Conservation (phyloP, 2,329 filamentous ascomycete species). For the Exophiala calicioides region DNA sequence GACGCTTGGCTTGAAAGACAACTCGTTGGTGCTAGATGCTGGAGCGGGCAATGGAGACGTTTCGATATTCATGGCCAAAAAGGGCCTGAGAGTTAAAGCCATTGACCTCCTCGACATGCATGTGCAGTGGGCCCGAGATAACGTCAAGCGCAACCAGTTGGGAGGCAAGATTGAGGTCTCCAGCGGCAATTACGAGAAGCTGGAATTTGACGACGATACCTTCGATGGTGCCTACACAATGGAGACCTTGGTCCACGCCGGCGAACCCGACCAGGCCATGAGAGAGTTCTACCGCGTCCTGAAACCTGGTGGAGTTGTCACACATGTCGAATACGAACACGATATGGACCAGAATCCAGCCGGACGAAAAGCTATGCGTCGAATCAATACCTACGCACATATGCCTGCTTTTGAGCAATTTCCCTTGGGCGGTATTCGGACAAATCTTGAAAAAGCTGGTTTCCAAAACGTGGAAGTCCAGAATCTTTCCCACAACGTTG, state of each 20-base stretch:
- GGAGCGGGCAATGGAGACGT: slow-evolving; percentile 55
- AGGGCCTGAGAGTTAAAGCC: slow-evolving; percentile 44
- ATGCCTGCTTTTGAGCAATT: slow-evolving; percentile 9
- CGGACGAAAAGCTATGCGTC: slow-evolving; percentile 28
- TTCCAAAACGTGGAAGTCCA: slow-evolving; percentile 8
- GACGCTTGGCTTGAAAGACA: slow-evolving; percentile 40
- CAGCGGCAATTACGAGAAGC: slow-evolving; percentile 55
- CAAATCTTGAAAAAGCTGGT: slow-evolving; percentile 2
- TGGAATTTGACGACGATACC: slow-evolving; percentile 41
- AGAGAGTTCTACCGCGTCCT: slow-evolving; percentile 51
- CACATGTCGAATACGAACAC: slow-evolving; percentile 53
- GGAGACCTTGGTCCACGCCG: slow-evolving; percentile 59
- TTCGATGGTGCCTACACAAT: slow-evolving; percentile 59
- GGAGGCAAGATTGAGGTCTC: slow-evolving; percentile 40
- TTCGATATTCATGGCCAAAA: slow-evolving; percentile 50
- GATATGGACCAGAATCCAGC: slow-evolving; percentile 42
- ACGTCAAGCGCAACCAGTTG: slow-evolving; percentile 40
- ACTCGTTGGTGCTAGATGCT: slow-evolving; percentile 52
- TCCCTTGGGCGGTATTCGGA: neutral
- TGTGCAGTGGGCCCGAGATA: slow-evolving; percentile 46
- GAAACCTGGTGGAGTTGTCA: slow-evolving; percentile 50
- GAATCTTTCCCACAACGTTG: slow-evolving; percentile 7
- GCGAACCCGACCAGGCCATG: slow-evolving; percentile 48
- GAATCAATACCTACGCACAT: slow-evolving; percentile 11
- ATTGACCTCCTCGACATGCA: slow-evolving; percentile 56